These are phyloP conservation scores for Allantophomopsis cytisporea DNA, from an alignment of 2,329 filamentous ascomycete species.

Conservation along the genomic window DNA sequence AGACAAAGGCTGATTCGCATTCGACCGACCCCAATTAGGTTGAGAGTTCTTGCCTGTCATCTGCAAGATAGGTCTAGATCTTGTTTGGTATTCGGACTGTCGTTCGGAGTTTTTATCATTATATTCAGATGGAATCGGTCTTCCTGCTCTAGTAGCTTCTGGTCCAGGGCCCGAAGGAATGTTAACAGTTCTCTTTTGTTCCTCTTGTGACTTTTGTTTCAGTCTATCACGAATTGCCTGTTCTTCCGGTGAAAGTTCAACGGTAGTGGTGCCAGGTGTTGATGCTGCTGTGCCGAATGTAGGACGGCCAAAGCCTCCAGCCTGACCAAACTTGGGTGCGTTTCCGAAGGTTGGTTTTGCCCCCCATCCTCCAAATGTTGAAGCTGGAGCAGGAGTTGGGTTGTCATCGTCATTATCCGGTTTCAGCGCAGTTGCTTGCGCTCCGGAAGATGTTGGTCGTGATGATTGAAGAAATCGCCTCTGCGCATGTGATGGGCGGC, in stretches of 20 bases:
- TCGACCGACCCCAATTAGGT: too few relatives aligned
- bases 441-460: constrained; percentile 10
- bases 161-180: constrained; percentile 11
- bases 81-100: too few relatives aligned
- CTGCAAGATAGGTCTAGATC: too few relatives aligned
- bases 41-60: too few relatives aligned
- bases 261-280: constrained; percentile 2
- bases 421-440: constrained; percentile 6
- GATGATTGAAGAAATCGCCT: constrained; percentile 18
- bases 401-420: constrained; percentile 4
- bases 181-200: constrained; percentile 5
- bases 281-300: constrained; percentile 1
- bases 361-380: background rate
- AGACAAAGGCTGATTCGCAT: too few relatives aligned
- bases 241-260: constrained; percentile 13
- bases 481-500: constrained; percentile 15
- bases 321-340: background rate
- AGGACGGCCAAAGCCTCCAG: constrained; percentile 7
- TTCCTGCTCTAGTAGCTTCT: constrained; percentile 11
- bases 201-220: constrained; percentile 4
- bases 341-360: background rate
- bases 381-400: background rate
- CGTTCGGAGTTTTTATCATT: too few relatives aligned
- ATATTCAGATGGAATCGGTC: constrained; percentile 3
- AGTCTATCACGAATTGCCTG: constrained; percentile 11